Base-by-base conservation (phyloP, 1,284 basidiomycete genomes). In the Pseudozyma flocculosa region DNA sequence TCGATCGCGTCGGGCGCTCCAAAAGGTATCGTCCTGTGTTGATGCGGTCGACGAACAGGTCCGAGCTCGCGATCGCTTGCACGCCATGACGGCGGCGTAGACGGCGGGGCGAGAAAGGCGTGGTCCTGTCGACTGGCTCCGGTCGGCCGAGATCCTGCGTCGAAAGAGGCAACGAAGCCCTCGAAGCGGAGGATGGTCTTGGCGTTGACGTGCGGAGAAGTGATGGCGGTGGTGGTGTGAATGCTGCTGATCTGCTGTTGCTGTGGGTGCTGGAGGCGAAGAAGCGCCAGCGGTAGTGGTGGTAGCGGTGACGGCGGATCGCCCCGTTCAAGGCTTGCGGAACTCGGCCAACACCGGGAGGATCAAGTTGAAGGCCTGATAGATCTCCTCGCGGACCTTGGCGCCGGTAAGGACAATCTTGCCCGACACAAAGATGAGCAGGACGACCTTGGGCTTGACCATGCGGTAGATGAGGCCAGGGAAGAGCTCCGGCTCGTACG, bases 321-420 rank as follows among this genome's bases (percentile, higher is more conserved):
- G 38, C 4, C 36, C 39, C 21, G n/a, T 41, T 71, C 53, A 74
- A 24, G 72, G 72, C 50, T 74, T 74, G 50, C 75, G 73, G 77
- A 78, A 80, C 61, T 81, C 80, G 55, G 78, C 74, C 60, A 81
- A 55, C n/a, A 80, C 80, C 18, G 80, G 80, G 53, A 97, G 96
- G 68, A 99, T 99, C 60, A 92, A 91, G 82, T 96, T 96, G 86
- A 98, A 99, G 37, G 95, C 95, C 53, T 90, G 92, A 80, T 98
- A 98, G 70, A 98, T 98, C 84, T 99, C 95, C 82, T 97, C 93
- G 80, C 95, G 85, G 79, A 96, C 89, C 87, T 99, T 99, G 41
- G 94, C 95, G 79, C 95, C 94, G 17, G 95, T 98, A 75, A 99
- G 83, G 57, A 98, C 94, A 72, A 98, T 97, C 84, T 98, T 99